phyloP scores from a whole-genome alignment of 192 early-diverging fungal genomes.

The Tieghemiomyces parasiticus region DNA sequence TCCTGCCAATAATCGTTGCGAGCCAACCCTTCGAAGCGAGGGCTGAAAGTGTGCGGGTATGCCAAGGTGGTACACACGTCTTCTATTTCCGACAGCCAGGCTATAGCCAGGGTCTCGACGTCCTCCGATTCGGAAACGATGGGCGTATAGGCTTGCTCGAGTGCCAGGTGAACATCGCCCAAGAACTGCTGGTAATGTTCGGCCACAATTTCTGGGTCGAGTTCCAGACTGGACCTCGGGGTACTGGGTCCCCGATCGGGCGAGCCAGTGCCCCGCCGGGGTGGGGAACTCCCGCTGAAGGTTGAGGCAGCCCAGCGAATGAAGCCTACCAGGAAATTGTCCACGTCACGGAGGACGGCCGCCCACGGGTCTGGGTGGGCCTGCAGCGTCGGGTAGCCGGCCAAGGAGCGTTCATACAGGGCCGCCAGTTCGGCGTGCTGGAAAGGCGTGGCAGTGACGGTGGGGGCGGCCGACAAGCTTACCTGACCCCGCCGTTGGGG shows the following conservation, averaged over 20 bases:
- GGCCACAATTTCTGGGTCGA: slow-evolving; percentile 2
- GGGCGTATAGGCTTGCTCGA: background rate
- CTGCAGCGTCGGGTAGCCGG: background rate
- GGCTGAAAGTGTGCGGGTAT: slow-evolving; percentile 23
- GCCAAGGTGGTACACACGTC: slow-evolving; percentile 19
- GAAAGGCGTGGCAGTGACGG: background rate
- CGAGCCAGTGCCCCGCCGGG: background rate
- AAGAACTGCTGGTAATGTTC: slow-evolving; percentile 10
- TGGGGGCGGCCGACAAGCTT: background rate
- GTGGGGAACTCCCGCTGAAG: background rate
- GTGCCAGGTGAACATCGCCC: slow-evolving; percentile 9
- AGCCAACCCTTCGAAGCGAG: slow-evolving; percentile 7
- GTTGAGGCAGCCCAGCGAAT: background rate
- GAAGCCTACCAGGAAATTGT: slow-evolving; percentile 2
- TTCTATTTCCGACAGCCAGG: slow-evolving; percentile 14
- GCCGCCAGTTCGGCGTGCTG: background rate
- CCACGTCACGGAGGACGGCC: slow-evolving; percentile 2
- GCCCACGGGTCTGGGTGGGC: background rate
- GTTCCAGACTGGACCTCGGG: slow-evolving; percentile 1
- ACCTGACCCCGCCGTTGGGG: background rate
- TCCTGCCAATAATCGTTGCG: slow-evolving; percentile 41
- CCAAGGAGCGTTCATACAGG: background rate
- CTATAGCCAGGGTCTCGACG: background rate
- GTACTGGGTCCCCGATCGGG: background rate
- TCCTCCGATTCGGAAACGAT: background rate